Evolutionary conservation across 139 green algal genomes (phyloP), one percentile per base, ranked within the genome.

Genomic region (Micromonas commoda): DNA sequence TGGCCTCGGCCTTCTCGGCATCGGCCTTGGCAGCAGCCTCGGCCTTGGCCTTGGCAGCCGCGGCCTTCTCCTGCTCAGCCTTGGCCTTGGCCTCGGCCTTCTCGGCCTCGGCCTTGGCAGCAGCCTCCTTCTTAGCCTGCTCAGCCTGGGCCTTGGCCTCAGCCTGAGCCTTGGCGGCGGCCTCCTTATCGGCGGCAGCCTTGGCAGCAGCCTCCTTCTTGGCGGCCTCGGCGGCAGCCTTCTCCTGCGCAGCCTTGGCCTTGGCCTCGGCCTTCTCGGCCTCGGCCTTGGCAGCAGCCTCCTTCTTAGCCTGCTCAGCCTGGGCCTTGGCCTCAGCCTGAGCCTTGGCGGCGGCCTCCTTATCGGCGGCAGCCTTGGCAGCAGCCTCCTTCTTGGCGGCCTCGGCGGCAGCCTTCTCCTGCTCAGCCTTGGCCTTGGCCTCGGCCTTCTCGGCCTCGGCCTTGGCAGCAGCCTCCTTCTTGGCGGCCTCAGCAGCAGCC

Each of bases 281-380:
- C 20, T 33, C 9, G 6, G 63, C 63, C 63, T 70, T 35, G 29
- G 63, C 63, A 31, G 6, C 6, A 9, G 6, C 63, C 28, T 9
- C 37, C 33, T 38, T 21, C 16, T 29, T 29, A 24, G 34, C 70
- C 26, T 64, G 16, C n/a, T 74, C 67, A 61, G 33, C 70, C 70
- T 77, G 34, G 24, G 70, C 70, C 20, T 65, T 21, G 37, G 68
- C 31, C 31, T 72, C 19, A 3, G 70, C 70, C 6, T 63, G 24
- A 4, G 70, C 70, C 21, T 64, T 26, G 31, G 33, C 35, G 4
- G 34, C 70, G 32, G 45, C 70, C 5, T 31, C 23, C 70, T 65
- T 77, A 5, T 26, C 51, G 24, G 34, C 70, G 13, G 45, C 70
- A 4, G 33, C 70, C 26, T 64, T 65, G 4, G 29, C 70, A 24